Conservation (phyloP, 2,329 filamentous ascomycete species). For the Chaetomiaceae sp. region DNA sequence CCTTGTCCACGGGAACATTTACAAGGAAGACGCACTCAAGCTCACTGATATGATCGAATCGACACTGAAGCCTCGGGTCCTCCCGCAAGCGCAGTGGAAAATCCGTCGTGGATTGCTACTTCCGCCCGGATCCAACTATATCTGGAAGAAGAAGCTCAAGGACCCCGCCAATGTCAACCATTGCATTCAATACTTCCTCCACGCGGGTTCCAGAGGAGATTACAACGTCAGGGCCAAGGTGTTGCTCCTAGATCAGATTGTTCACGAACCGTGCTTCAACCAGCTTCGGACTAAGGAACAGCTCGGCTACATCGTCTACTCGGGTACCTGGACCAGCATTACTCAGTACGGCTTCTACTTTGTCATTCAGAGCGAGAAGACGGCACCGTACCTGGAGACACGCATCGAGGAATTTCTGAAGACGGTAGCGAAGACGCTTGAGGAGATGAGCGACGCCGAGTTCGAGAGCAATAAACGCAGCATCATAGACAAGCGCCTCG, state of each 20-base stretch:
- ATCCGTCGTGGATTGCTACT: slow-evolving; percentile 72
- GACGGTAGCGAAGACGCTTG: slow-evolving; percentile 60
- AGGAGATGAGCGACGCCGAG: slow-evolving; percentile 72
- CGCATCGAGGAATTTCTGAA: slow-evolving; percentile 82
- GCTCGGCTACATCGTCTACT: slow-evolving; percentile 94
- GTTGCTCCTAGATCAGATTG: slow-evolving; percentile 80
- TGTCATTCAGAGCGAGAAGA: slow-evolving; percentile 88
- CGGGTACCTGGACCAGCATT: slow-evolving; percentile 64
- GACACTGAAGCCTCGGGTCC: slow-evolving; percentile 65
- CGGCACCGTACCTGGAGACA: slow-evolving; percentile 75
- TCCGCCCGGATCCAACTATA: slow-evolving; percentile 74
- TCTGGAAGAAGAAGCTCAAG: slow-evolving; percentile 75
- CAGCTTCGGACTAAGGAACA: slow-evolving; percentile 95
- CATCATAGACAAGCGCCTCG: slow-evolving; percentile 77
- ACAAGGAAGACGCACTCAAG: slow-evolving; percentile 86
- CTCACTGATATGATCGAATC: slow-evolving; percentile 79
- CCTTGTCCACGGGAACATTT: slow-evolving; percentile 85
- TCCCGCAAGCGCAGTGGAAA: slow-evolving; percentile 76
- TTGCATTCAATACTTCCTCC: slow-evolving; percentile 74
- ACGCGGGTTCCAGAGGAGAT: slow-evolving; percentile 65
- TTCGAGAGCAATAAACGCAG: slow-evolving; percentile 92
- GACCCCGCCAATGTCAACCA: slow-evolving; percentile 89
- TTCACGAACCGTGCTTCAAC: slow-evolving; percentile 90
- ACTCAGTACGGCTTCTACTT: slow-evolving; percentile 83
- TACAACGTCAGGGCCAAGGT: slow-evolving; percentile 69